These are phyloP conservation scores for Pseudogymnoascus sp. DNA, from an alignment of 2,329 filamentous ascomycete genomes.

Conservation along the genomic window DNA sequence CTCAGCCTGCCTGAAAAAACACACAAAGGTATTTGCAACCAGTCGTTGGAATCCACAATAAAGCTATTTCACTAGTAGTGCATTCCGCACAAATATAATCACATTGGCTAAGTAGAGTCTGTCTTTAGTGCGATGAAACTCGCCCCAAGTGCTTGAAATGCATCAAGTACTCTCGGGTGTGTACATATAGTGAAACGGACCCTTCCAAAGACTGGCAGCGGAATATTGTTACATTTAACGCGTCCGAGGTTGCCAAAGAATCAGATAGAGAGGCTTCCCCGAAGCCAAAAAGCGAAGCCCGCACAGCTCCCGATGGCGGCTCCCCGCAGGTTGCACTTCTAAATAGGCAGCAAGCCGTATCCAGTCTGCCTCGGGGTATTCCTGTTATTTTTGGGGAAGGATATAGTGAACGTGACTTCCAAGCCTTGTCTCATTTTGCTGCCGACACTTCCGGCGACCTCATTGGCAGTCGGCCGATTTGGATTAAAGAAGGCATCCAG, in stretches of 20 bases:
- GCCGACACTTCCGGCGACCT: neutral
- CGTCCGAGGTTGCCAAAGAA: neutral
- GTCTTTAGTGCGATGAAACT: neutral
- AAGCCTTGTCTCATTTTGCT: neutral
- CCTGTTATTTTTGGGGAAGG: neutral
- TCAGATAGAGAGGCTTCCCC: no score
- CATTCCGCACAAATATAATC: neutral
- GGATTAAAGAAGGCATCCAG: constrained; percentile 17
- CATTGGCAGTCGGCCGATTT: constrained; percentile 5
- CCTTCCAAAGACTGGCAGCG: neutral
- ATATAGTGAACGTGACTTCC: neutral
- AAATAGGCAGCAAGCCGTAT: neutral
- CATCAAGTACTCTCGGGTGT: neutral
- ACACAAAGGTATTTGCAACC: neutral
- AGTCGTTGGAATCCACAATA: neutral
- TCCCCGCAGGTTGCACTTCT: neutral
- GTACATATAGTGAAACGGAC: neutral
- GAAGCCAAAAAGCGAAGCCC: neutral
- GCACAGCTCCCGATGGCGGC: neutral
- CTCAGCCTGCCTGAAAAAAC: neutral
- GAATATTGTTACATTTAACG: neutral
- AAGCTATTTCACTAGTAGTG: neutral
- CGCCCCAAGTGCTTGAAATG: neutral
- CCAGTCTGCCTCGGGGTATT: neutral
- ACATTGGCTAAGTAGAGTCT: neutral